Conservation (phyloP, 768 basidiomycete species). For the Boletales sp. region DNA sequence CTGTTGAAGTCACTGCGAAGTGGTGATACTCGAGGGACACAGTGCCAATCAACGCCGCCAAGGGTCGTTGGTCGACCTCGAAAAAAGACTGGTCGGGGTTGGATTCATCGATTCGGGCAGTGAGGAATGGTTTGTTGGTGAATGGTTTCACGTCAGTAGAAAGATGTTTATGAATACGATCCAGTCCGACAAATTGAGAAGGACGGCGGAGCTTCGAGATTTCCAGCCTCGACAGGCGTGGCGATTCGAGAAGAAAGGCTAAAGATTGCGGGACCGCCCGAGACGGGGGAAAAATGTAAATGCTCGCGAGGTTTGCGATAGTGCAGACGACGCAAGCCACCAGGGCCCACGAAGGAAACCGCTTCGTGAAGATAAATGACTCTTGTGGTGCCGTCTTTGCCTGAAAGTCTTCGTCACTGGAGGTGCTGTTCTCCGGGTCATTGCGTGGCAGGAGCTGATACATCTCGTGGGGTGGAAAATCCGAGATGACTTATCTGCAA, state of each 20-base stretch:
- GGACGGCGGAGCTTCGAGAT: conserved; percentile 22
- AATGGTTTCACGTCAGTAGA: conserved; percentile 1
- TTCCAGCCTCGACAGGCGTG: conserved; percentile 6
- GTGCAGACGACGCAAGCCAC: conserved; percentile 4
- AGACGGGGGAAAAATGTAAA: conserved; percentile 3
- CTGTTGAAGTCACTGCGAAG: conserved; percentile 1
- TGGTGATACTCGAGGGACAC: neutral
- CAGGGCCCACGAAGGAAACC: conserved; percentile 1
- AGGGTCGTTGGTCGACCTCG: neutral
- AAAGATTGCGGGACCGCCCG: neutral
- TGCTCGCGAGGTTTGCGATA: conserved; percentile 3
- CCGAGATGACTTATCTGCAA: no score
- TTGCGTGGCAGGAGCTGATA: conserved; percentile 3
- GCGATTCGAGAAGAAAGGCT: conserved; percentile 3
- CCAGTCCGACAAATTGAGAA: conserved; percentile 29
- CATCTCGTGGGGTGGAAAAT: neutral
- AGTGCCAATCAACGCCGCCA: neutral
- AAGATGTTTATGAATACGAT: conserved; percentile 18
- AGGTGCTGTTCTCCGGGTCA: neutral
- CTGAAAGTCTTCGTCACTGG: neutral
- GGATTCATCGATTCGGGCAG: conserved; percentile 1
- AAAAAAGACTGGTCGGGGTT: neutral
- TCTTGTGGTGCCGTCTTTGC: neutral
- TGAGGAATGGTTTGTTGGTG: conserved; percentile 5
- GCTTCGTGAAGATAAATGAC: neutral